Evolutionary conservation across 192 early-diverging fungal genomes (phyloP), one percentile per base, ranked within the genome.

Genomic region (Coemansia sp.): DNA sequence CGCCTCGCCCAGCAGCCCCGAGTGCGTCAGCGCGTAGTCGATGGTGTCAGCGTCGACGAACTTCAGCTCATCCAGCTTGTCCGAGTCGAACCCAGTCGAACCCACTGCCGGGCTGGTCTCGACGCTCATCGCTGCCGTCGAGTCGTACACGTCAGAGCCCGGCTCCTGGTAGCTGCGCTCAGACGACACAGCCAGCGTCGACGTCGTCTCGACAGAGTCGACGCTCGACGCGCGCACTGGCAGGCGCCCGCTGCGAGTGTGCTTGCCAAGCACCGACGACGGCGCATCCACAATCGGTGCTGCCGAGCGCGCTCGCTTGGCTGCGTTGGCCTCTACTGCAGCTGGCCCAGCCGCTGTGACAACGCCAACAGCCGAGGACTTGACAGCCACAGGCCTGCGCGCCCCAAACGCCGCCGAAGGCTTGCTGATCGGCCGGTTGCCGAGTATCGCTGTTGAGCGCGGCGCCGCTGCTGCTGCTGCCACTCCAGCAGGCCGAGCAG

Each of bases 21-120:
- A 67, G 68, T 83, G 81, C 5, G 31, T 23, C 32, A 83, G 69
- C 42, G 81, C 81, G 23, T 78, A 80, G 55, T 84, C 82, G 19
- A 76, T 67, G 6, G 72, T 74, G 31, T 84, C 76, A 5, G 27
- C 25, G 9, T 73, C 74, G 29, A 82, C 75, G 63, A 82, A 61
- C 72, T 82, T 81, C 10, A 73, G 48, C 36, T 76, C 78, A 19
- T 17, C 67, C 39, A 74, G 66, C 39, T 7, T n/a, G 21, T 65
- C 73, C 15, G 21, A 60, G 29, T 12, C 27, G 15, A 58, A 58
- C 29, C 29, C 55, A 32, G 39, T 12, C 11, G 55, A 27, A 1
- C 25, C 37, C 17, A 63, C 68, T 3, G 59, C 29, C 6, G 58
- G 21, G 67, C 58, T 61, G 55, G 23, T 62, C 31, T 44, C 58